A percentile compares a stretch with the other conserved stretches of the same genome.
These are phyloP conservation scores for Conringia planisiliqua DNA, from an alignment of 345 rosid species.

Conservation along the genomic window DNA sequence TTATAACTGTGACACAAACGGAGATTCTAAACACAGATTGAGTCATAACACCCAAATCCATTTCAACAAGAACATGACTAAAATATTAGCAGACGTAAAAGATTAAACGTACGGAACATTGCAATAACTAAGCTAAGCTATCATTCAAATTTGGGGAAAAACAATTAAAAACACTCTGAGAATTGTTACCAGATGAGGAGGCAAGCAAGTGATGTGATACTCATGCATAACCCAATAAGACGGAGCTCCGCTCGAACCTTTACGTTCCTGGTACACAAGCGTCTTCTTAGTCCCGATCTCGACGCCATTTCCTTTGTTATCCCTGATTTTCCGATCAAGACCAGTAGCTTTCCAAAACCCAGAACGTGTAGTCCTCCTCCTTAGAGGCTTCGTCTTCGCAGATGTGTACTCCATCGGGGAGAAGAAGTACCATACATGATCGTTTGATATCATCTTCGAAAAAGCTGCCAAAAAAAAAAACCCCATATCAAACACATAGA, in stretches of 20 bases:
- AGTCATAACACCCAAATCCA: no score
- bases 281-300: slow-evolving; percentile 41
- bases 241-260: not conserved
- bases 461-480: not conserved
- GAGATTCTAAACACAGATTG: no score
- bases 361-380: slow-evolving; percentile 25
- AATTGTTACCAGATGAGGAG: not conserved
- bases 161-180: not conserved
- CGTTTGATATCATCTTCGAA: not conserved
- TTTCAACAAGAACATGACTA: not conserved
- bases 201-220: not conserved
- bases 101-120: no score
- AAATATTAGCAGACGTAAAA: no score
- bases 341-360: slow-evolving; percentile 53
- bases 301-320: not conserved
- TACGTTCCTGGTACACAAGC: slow-evolving; percentile 32
- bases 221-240: slow-evolving; percentile 29
- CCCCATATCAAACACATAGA: not conserved
- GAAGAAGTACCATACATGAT: not conserved
- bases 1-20: not conserved
- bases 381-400: not conserved
- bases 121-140: no score
- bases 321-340: slow-evolving; percentile 9
- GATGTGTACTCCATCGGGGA: not conserved
- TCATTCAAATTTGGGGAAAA: no score